Evolutionary conservation across 345 rosid species (phyloP), one percentile per base, ranked within the genome.

Genomic region (Boechera retrofracta): DNA sequence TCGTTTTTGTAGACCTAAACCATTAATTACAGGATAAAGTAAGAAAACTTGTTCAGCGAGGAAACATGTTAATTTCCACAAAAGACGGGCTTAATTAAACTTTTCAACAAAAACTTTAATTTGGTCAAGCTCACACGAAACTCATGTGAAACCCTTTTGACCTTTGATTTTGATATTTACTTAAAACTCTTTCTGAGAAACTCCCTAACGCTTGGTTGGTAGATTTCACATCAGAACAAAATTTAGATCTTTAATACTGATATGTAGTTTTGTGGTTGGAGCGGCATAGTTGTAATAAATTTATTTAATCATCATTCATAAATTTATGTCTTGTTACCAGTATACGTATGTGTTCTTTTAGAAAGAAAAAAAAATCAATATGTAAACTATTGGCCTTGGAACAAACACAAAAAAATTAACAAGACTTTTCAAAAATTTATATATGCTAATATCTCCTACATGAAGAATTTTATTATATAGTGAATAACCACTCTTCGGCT

Each of bases 51-150:
- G 70, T 36, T 52, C 4, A 73, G 51, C 21, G 64, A 44, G 65
- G 7, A 73, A 60, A 72, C 57, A 78, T 49, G 18, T 38, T 49
- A 45, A 64, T 65, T 77, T 18, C 76, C 81, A 77, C 67, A 56
- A 64, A 64, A 36, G 13, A 77, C 15, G 54, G 72, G 28, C 49
- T 53, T 57, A 59, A 29, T 32, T 44, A 4, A 71, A 39, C 18
- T 71, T 63, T 71, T 48, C 6, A 26, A 56, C n/a, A 16, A 28
- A 49, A 64, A 65, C 48, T 77, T 78, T 71, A 77, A 78, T 72
- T 72, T 78, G 82, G 78, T 73, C 69, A 67, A 73, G 64, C 56
- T 44, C 11, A 61, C 82, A 73, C 82, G 78, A 67, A 78, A 78
- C 82, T 73, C 82, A 57, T 78, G 78, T 78, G 82, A 60, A 73